These are phyloP conservation scores for Thyridium curvatum DNA, from an alignment of 2,329 filamentous ascomycete genomes.

Conservation along the genomic window DNA sequence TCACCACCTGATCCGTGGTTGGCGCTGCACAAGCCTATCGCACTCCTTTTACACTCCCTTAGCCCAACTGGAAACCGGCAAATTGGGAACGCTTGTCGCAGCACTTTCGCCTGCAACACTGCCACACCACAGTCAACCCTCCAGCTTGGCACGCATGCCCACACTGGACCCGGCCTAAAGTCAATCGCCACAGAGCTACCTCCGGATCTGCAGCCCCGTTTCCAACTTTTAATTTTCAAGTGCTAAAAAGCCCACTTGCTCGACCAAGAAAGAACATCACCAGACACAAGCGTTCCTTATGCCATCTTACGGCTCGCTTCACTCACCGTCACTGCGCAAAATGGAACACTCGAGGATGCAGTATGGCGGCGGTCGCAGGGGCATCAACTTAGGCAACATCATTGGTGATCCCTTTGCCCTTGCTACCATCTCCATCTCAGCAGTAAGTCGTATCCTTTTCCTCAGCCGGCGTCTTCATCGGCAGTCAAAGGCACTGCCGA, in stretches of 20 bases:
- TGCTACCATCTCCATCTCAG: conserved; percentile 84
- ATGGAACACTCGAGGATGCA: conserved; percentile 64
- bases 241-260: background rate
- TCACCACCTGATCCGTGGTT: too few species aligned
- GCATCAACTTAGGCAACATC: conserved; percentile 79
- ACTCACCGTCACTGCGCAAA: conserved; percentile 71
- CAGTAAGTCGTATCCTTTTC: conserved; percentile 55
- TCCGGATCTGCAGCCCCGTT: background rate
- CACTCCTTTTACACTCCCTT: too few species aligned
- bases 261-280: background rate
- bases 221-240: conserved; percentile 7
- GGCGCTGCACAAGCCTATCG: too few species aligned
- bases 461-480: conserved; percentile 2
- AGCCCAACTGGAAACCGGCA: too few species aligned
- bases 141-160: background rate
- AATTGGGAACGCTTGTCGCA: background rate
- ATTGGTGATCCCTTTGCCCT: conserved; percentile 94
- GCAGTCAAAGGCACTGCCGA: conserved; percentile 4
- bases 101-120: conserved; percentile 1
- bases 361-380: conserved; percentile 47
- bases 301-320: conserved; percentile 67
- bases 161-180: background rate
- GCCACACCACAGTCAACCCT: conserved; percentile 1
- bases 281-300: conserved; percentile 45
- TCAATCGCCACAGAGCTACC: background rate